Percentiles rank a stretch among this genome's conserved stretches.
Conservation (phyloP, 2,329 filamentous ascomycete species). For the Verticillium isaacii region DNA sequence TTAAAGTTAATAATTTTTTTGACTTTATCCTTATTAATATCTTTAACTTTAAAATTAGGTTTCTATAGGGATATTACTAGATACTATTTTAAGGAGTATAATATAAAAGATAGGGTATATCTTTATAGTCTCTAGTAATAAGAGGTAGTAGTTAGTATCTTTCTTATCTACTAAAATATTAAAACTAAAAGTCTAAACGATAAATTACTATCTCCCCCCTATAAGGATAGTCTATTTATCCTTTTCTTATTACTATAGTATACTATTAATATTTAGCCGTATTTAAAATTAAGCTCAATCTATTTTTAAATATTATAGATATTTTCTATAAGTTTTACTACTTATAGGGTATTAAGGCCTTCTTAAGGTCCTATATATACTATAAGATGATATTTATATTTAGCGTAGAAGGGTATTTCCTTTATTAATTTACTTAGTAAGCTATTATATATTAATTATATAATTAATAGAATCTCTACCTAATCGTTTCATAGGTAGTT, state of each 20-base stretch:
- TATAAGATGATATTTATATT: too few relatives aligned
- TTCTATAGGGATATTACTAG: background rate
- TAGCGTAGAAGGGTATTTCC: too few relatives aligned
- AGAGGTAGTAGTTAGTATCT: background rate
- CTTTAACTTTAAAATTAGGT: background rate
- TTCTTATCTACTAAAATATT: background rate
- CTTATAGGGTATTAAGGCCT: too few relatives aligned
- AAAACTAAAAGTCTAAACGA: background rate
- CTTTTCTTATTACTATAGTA: background rate
- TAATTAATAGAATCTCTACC: too few relatives aligned
- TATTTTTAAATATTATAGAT: too few relatives aligned
- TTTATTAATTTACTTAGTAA: too few relatives aligned
- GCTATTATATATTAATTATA: too few relatives aligned
- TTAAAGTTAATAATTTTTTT: background rate
- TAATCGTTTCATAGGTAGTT: too few relatives aligned
- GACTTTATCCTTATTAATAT: background rate
- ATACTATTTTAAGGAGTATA: background rate
- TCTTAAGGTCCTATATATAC: too few relatives aligned
- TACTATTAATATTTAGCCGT: background rate
- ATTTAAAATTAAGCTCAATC: too few relatives aligned
- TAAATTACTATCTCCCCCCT: background rate
- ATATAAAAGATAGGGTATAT: slow-evolving; percentile 1
- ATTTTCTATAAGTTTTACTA: too few relatives aligned
- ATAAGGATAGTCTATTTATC: background rate
- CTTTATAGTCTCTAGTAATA: slow-evolving; percentile 4